phyloP scores from a whole-genome alignment of 192 early-diverging fungal species.

The Mortierella antarctica region DNA sequence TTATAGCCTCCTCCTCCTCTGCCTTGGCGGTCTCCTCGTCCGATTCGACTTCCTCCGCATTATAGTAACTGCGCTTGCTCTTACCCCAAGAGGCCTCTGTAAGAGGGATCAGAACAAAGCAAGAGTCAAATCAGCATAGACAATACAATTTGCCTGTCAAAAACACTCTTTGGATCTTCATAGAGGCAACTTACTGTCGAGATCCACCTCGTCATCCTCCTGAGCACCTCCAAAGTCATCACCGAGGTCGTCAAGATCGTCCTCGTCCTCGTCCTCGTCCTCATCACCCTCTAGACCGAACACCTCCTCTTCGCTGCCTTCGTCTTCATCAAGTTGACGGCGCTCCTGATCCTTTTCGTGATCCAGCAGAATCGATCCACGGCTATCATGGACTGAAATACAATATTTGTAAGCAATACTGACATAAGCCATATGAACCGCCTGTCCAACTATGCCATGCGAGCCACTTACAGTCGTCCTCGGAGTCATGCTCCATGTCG shows the following conservation, averaged over 20 bases:
- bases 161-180: neutral
- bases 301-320: conserved; percentile 83
- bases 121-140: neutral
- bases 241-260: conserved; percentile 36
- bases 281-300: conserved; percentile 73
- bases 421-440: neutral
- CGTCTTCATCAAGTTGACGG: conserved; percentile 56
- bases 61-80: conserved; percentile 81
- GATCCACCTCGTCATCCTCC: conserved; percentile 48
- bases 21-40: conserved; percentile 85
- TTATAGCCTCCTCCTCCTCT: conserved; percentile 89
- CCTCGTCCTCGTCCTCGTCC: conserved; percentile 57
- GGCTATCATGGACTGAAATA: conserved; percentile 42
- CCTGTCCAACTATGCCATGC: too few relatives aligned
- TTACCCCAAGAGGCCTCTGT: conserved; percentile 85
- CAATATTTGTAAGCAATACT: neutral
- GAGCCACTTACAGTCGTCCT: conserved; percentile 73
- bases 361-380: conserved; percentile 35
- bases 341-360: conserved; percentile 35
- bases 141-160: neutral
- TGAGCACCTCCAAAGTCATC: conserved; percentile 39
- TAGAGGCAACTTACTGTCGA: conserved; percentile 48
- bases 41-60: conserved; percentile 81
- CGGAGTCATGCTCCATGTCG: conserved; percentile 80
- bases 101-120: conserved; percentile 6